Conservation (phyloP, 345 rosid species). For the Euphorbia pulcherrima region DNA sequence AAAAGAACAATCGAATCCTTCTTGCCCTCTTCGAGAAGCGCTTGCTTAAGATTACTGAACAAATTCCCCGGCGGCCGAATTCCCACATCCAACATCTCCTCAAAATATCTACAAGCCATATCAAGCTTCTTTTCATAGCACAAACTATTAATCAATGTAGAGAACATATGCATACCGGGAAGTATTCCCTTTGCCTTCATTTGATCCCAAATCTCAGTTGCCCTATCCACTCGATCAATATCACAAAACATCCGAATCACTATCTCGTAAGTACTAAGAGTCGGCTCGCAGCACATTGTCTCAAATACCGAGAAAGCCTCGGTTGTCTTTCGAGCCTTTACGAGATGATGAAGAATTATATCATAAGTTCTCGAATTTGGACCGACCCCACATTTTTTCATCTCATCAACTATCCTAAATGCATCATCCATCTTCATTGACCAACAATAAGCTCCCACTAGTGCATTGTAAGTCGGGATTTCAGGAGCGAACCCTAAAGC, state of each 20-base stretch:
- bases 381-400: constrained; percentile 49
- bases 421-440: constrained; percentile 53
- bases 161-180: constrained; percentile 91
- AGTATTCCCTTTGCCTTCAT: constrained; percentile 72
- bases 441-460: constrained; percentile 74
- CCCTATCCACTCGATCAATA: constrained; percentile 57
- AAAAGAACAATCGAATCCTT: constrained; percentile 46
- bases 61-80: constrained; percentile 70
- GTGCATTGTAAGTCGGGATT: constrained; percentile 75
- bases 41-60: constrained; percentile 74
- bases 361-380: constrained; percentile 77
- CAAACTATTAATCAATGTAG: constrained; percentile 50
- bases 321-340: constrained; percentile 39
- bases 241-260: constrained; percentile 80
- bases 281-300: constrained; percentile 61
- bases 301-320: constrained; percentile 59
- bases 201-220: constrained; percentile 59
- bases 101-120: constrained; percentile 72
- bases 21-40: constrained; percentile 55
- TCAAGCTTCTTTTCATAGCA: constrained; percentile 58
- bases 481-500: constrained; percentile 54
- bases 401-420: constrained; percentile 54
- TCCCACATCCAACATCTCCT: constrained; percentile 82
- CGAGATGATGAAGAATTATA: constrained; percentile 66
- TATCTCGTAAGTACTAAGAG: constrained; percentile 72